Evolutionary conservation across 2,329 filamentous ascomycete genomes (phyloP).

Genomic region (Claviceps lovelessii): DNA sequence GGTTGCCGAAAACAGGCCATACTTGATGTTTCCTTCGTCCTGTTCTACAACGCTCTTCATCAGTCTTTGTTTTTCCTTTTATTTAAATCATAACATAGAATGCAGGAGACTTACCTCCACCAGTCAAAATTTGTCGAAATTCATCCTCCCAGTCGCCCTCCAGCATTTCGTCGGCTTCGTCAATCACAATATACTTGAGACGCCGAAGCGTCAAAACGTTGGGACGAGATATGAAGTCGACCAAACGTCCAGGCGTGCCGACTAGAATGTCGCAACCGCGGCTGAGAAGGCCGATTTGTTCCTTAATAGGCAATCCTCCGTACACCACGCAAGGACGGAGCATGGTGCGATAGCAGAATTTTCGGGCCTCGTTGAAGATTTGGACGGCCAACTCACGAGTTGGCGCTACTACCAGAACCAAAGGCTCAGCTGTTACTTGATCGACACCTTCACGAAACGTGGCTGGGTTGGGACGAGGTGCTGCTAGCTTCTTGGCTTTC

Average conservation of each 20-base stretch:
- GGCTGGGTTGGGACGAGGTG: slow-evolving; percentile 53
- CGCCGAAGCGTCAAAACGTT: slow-evolving; percentile 57
- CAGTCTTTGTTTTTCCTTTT: background rate
- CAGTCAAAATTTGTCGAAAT: slow-evolving; percentile 60
- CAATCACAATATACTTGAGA: slow-evolving; percentile 69
- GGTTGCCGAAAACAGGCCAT: slow-evolving; percentile 86
- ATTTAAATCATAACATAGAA: background rate
- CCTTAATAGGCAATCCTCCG: slow-evolving; percentile 59
- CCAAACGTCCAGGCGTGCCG: slow-evolving; percentile 72
- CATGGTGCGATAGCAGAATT: slow-evolving; percentile 90
- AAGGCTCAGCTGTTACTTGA: slow-evolving; percentile 60
- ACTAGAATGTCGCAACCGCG: slow-evolving; percentile 84
- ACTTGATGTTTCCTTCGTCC: slow-evolving; percentile 53
- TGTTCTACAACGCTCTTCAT: slow-evolving; percentile 39
- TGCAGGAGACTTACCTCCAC: slow-evolving; percentile 51
- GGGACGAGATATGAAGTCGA: slow-evolving; percentile 66
- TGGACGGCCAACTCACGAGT: slow-evolving; percentile 85
- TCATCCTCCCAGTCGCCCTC: slow-evolving; percentile 64
- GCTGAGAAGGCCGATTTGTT: slow-evolving; percentile 58
- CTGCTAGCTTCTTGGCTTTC: slow-evolving; percentile 78
- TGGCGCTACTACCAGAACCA: slow-evolving; percentile 74
- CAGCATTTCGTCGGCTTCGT: slow-evolving; percentile 92
- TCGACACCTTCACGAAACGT: slow-evolving; percentile 36
- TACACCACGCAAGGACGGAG: slow-evolving; percentile 82
- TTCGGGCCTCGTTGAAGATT: slow-evolving; percentile 87